Evolutionary conservation across 305 asterid species (phyloP), one percentile per base, ranked within the genome.

Genomic region (Rubia balearica): DNA sequence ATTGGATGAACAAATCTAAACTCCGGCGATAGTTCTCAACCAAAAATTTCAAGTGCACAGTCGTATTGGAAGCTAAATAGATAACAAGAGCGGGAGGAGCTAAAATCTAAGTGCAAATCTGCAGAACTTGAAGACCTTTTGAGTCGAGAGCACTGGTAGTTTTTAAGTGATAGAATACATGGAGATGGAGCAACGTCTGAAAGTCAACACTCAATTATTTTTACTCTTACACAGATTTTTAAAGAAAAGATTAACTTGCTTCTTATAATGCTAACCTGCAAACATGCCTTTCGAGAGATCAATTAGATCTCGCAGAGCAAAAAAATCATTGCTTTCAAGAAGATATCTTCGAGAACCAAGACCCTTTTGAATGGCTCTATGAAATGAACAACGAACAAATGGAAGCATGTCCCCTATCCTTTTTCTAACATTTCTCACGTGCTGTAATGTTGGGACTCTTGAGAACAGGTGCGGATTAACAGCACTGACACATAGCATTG

Each of bases 401-500:
- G 96, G 96, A 79, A 91, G 81, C 90, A 94, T 76, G 36, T 77
- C 78, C 77, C 90, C 83, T 73, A 91, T 90, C 83, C 81, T 88
- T 77, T 80, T 89, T 81, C 98, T 81, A 68, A 90, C 78, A 86
- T 86, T 85, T 45, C 95, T 95, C 67, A 94, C 96, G 76, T 91
- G 95, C 81, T 94, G 97, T 66, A 94, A 76, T 49, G 97, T 84
- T 63, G 96, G 95, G 53, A 94, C 97, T 79, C 85, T 94, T 12
- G 95, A 78, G 77, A 88, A 91, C 63, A 94, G 87, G 73, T 79
- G 83, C 27, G 98, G 98, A 65, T 91, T 94, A 65, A 94, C 92
- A 55, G 97, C 98, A 85, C 98, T 83, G 73, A 89, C 98, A 80
- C 97, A 94, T 48, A 94, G 95, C 98, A 94, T 94, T 78, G 98